Evolutionary conservation across 352 stramenopile genomes (phyloP).

Genomic region (Phytophthora europaea): DNA sequence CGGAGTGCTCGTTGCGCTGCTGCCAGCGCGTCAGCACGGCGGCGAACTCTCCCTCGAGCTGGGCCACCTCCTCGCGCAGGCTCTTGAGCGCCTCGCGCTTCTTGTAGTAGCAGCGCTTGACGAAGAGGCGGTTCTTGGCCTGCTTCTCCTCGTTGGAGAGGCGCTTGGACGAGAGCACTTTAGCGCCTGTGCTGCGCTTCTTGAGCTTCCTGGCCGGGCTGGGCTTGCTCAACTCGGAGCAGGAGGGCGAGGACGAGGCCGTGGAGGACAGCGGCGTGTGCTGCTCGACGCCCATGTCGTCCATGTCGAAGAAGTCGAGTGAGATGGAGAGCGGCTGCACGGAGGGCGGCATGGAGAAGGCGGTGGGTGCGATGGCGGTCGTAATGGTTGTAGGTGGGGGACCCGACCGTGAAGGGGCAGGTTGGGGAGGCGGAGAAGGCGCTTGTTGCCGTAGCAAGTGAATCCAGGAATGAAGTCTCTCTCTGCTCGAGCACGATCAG

Average conservation of each 20-base stretch:
- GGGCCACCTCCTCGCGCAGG: conserved; percentile 49
- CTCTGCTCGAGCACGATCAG: conserved; percentile 5
- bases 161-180: conserved; percentile 39
- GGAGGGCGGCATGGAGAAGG: conserved; percentile 33
- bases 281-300: conserved; percentile 32
- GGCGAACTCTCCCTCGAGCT: conserved; percentile 50
- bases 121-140: conserved; percentile 78
- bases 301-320: conserved; percentile 49
- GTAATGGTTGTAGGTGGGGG: conserved; percentile 32
- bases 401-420: conserved; percentile 23
- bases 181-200: conserved; percentile 36
- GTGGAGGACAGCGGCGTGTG: conserved; percentile 38
- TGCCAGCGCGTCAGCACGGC: conserved; percentile 47
- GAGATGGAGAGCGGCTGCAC: conserved; percentile 46
- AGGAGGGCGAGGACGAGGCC: conserved; percentile 23
- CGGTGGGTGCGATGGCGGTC: conserved; percentile 34
- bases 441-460: conserved; percentile 28
- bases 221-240: conserved; percentile 33
- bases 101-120: conserved; percentile 88
- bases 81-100: conserved; percentile 62
- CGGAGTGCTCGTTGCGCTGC: conserved; percentile 37
- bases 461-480: conserved; percentile 46
- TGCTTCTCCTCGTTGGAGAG: conserved; percentile 64
- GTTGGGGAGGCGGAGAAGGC: conserved; percentile 6
- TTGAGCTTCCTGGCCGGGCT: conserved; percentile 34